Percentiles rank a stretch among this genome's conserved stretches.
Evolutionary conservation across 202 grass and related monocot species (phyloP).

Genomic region (Schoenoplectus tabernaemontani): DNA sequence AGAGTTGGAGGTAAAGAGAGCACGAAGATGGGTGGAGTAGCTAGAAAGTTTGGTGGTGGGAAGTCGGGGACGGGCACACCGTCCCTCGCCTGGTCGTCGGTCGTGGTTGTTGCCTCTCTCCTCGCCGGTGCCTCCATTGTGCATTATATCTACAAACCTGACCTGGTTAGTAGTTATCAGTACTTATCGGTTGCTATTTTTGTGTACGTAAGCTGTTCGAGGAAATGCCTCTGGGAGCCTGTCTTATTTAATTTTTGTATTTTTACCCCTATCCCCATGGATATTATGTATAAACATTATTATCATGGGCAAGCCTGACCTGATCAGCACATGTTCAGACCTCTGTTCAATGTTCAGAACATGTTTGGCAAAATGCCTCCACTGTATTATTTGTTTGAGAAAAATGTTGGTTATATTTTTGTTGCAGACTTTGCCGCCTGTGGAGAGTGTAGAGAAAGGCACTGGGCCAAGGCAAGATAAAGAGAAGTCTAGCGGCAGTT

Average conservation of each 20-base stretch:
- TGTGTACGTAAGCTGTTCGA: constrained; percentile 24
- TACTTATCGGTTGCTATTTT: neutral
- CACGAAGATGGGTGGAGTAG: constrained; percentile 27
- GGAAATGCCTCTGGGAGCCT: constrained; percentile 1
- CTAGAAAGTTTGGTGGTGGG: constrained; percentile 48
- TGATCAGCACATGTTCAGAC: neutral
- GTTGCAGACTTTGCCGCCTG: constrained; percentile 40
- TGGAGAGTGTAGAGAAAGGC: constrained; percentile 7
- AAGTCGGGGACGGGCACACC: constrained; percentile 47
- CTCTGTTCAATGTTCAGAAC: neutral
- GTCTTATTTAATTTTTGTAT: neutral
- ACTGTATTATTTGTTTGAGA: neutral
- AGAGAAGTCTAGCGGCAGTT: constrained; percentile 2
- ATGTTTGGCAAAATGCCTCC: constrained; percentile 9
- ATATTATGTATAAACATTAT: neutral
- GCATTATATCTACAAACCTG: constrained; percentile 71
- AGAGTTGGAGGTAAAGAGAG: neutral
- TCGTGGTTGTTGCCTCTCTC: constrained; percentile 63
- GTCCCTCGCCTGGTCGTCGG: constrained; percentile 49
- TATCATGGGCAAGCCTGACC: neutral
- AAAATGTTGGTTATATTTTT: neutral
- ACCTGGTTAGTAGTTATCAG: constrained; percentile 26
- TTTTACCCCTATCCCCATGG: neutral
- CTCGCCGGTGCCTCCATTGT: constrained; percentile 57
- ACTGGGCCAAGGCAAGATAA: neutral